A percentile compares a stretch with the other conserved stretches of the same genome.
Conservation (phyloP, 768 basidiomycete species). For the Leucogyrophana mollusca region DNA sequence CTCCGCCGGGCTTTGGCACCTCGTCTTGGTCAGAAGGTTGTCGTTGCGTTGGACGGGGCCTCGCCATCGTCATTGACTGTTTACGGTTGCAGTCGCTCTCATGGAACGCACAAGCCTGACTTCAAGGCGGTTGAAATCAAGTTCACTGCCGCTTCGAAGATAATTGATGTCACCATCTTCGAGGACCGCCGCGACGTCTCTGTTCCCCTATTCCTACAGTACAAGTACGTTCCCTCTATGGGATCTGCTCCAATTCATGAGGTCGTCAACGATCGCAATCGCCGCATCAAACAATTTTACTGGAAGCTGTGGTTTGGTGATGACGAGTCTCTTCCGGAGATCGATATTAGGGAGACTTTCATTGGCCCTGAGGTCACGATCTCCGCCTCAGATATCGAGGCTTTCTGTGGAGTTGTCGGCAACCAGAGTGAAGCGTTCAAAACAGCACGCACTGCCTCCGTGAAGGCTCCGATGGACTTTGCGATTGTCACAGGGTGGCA, state of each 20-base stretch:
- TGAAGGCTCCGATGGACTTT: conserved; percentile 97
- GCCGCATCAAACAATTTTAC: conserved; percentile 94
- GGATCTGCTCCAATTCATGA: conserved; percentile 95
- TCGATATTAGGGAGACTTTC: conserved; percentile 81
- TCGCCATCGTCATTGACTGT: conserved; percentile 58
- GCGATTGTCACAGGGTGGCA: conserved; percentile 99
- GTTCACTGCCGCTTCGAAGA: conserved; percentile 49
- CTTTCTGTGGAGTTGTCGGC: conserved; percentile 90
- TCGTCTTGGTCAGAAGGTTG: conserved; percentile 74
- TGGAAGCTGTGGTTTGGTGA: conserved; percentile 99
- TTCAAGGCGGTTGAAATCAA: conserved; percentile 85
- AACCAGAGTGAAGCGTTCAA: conserved; percentile 93
- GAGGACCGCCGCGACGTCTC: conserved; percentile 80
- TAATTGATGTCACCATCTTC: conserved; percentile 72
- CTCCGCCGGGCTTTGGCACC: conserved; percentile 85
- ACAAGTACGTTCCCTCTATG: conserved; percentile 83
- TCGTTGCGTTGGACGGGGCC: conserved; percentile 50
- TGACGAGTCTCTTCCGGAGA: conserved; percentile 68
- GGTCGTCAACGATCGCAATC: conserved; percentile 77
- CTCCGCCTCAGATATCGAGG: conserved; percentile 72
- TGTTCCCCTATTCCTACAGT: conserved; percentile 80
- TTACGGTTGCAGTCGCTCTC: conserved; percentile 79
- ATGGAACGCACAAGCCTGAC: conserved; percentile 62
- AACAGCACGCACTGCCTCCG: conserved; percentile 57
- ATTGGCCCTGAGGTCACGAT: conserved; percentile 85